phyloP scores from a whole-genome alignment of 176 grass and related monocot genomes.

The Secale cereale region DNA sequence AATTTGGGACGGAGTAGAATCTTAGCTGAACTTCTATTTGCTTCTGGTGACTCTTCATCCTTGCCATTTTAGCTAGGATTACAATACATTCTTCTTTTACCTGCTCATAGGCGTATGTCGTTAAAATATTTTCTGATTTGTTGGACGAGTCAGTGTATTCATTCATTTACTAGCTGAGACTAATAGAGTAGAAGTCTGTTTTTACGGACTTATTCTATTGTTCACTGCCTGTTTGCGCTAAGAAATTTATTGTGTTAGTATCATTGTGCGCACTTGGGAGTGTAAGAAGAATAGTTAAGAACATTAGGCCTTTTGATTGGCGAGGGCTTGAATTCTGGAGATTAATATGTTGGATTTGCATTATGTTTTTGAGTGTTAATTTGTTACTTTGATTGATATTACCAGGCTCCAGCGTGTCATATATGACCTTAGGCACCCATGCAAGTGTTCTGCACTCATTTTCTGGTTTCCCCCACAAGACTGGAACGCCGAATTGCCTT shows the following conservation, averaged over 20 bases:
- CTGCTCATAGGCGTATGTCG: not conserved
- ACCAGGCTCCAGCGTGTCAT: not conserved
- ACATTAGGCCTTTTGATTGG: not conserved
- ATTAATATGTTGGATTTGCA: not conserved
- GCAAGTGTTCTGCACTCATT: not conserved
- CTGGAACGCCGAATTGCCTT: not conserved
- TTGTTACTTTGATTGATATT: not conserved
- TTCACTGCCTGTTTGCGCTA: not conserved
- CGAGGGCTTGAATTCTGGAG: not conserved
- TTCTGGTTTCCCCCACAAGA: slow-evolving; percentile 2
- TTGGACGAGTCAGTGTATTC: not conserved
- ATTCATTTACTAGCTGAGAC: slow-evolving; percentile 11
- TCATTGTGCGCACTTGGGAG: not conserved
- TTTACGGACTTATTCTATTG: slow-evolving; percentile 3
- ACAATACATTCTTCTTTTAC: not conserved
- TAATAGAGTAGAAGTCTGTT: not conserved
- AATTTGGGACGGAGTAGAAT: no score
- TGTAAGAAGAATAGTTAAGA: not conserved
- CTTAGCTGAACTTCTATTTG: not conserved
- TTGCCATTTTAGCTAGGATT: not conserved
- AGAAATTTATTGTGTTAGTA: not conserved
- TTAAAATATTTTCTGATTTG: not conserved
- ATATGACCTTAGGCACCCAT: not conserved
- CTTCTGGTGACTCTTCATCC: not conserved
- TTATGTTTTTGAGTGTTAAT: not conserved